Conservation (phyloP, 164 flowering plant genomes). For the Vitis rupestris region DNA sequence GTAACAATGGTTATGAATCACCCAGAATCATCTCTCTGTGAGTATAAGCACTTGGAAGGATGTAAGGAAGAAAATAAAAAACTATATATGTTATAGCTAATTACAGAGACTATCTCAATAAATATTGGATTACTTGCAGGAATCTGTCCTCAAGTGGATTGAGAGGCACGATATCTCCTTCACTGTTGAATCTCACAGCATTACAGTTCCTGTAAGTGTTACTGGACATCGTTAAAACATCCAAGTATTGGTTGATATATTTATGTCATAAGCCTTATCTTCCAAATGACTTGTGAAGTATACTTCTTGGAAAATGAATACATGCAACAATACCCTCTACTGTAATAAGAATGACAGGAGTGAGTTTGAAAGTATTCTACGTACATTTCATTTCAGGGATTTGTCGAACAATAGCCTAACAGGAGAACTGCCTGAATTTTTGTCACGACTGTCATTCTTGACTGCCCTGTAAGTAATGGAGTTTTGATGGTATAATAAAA, state of each 20-base stretch:
- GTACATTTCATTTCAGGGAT: constrained; percentile 14
- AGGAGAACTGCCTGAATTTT: constrained; percentile 9
- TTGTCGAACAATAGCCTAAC: constrained; percentile 18
- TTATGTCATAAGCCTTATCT: no score
- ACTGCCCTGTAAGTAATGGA: constrained; percentile 14
- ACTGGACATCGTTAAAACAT: background rate
- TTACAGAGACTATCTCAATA: background rate
- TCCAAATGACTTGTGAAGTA: no score
- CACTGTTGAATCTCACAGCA: constrained; percentile 20
- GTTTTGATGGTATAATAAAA: background rate
- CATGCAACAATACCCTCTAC: no score
- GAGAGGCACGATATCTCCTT: constrained; percentile 24
- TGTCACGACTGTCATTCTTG: constrained; percentile 6
- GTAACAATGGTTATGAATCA: constrained; percentile 10
- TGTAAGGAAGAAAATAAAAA: no score
- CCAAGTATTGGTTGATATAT: no score
- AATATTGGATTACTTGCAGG: constrained; percentile 12
- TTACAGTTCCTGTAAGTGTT: constrained; percentile 36
- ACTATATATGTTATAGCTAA: no score
- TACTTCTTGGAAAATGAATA: no score
- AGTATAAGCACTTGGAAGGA: constrained; percentile 9
- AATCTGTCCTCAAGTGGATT: constrained; percentile 36
- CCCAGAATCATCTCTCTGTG: constrained; percentile 43
- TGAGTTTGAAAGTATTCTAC: background rate
- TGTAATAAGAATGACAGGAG: no score